These are phyloP conservation scores for Neonectria hederae DNA, from an alignment of 2,329 filamentous ascomycete species.

Conservation along the genomic window DNA sequence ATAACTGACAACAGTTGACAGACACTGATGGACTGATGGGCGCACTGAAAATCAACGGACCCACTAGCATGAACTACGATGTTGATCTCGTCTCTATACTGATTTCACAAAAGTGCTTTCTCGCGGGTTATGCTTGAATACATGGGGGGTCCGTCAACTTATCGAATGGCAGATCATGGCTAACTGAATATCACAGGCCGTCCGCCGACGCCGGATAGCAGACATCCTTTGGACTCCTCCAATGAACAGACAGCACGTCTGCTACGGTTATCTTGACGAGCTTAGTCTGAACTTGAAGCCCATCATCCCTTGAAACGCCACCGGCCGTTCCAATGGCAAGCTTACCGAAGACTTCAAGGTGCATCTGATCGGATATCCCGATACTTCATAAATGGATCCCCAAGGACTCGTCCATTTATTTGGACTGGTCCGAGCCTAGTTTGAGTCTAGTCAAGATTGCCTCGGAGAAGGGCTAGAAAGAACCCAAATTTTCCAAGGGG, in stretches of 20 bases:
- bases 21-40: conserved; percentile 38
- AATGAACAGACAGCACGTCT: background rate
- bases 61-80: conserved; percentile 13
- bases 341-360: conserved; percentile 9
- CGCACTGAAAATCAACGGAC: conserved; percentile 11
- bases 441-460: conserved; percentile 19
- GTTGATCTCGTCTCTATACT: conserved; percentile 7
- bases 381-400: conserved; percentile 16
- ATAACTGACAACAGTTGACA: background rate
- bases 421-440: conserved; percentile 12
- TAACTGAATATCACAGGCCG: background rate
- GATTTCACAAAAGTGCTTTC: conserved; percentile 7
- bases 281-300: background rate
- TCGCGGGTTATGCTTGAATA: conserved; percentile 1
- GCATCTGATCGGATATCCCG: conserved; percentile 11
- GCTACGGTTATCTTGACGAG: conserved; percentile 16
- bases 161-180: background rate
- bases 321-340: background rate
- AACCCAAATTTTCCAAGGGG: conserved; percentile 10
- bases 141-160: background rate
- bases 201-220: conserved; percentile 1
- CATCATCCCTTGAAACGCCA: conserved; percentile 1
- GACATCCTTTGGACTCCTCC: conserved; percentile 12
- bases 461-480: conserved; percentile 2
- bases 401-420: conserved; percentile 11